Evolutionary conservation across 2,329 filamentous ascomycete genomes (phyloP).

Genomic region (Knufia petricola): DNA sequence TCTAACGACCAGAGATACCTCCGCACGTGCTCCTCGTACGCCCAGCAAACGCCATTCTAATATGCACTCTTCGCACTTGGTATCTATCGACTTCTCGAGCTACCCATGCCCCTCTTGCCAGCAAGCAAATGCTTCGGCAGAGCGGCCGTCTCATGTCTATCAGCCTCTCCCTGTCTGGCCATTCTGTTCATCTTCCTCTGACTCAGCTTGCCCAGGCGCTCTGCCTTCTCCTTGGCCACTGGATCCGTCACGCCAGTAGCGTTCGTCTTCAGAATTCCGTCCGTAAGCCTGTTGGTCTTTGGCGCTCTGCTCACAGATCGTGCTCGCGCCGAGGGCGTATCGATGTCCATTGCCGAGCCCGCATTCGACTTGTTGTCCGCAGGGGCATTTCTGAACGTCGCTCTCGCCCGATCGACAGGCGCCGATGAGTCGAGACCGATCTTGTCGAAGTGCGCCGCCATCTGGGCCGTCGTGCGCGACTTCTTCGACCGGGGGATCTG

Average conservation of each 20-base stretch:
- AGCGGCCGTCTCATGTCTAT: conserved; percentile 74
- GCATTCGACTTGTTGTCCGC: conserved; percentile 55
- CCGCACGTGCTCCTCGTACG: no score
- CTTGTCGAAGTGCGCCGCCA: conserved; percentile 74
- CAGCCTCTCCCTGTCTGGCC: conserved; percentile 92
- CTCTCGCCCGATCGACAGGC: conserved; percentile 62
- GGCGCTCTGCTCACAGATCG: conserved; percentile 50
- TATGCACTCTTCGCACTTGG: not conserved
- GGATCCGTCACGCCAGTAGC: conserved; percentile 68
- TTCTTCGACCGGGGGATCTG: conserved; percentile 76
- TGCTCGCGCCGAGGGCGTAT: conserved; percentile 28
- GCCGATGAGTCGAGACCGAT: conserved; percentile 76
- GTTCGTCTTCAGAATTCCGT: conserved; percentile 53
- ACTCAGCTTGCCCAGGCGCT: conserved; percentile 74
- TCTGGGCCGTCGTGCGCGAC: conserved; percentile 73
- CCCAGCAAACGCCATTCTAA: no score
- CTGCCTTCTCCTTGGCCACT: conserved; percentile 62
- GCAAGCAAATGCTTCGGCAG: conserved; percentile 84
- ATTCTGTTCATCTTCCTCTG: conserved; percentile 99
- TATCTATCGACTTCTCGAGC: conserved; percentile 46
- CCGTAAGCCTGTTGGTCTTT: conserved; percentile 48
- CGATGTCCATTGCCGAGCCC: conserved; percentile 48
- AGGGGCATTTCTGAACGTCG: conserved; percentile 53
- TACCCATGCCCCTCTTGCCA: conserved; percentile 90
- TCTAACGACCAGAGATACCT: no score